Evolutionary conservation across 257 asterid species (phyloP).

Genomic region (Fraxinus quadrangulata): DNA sequence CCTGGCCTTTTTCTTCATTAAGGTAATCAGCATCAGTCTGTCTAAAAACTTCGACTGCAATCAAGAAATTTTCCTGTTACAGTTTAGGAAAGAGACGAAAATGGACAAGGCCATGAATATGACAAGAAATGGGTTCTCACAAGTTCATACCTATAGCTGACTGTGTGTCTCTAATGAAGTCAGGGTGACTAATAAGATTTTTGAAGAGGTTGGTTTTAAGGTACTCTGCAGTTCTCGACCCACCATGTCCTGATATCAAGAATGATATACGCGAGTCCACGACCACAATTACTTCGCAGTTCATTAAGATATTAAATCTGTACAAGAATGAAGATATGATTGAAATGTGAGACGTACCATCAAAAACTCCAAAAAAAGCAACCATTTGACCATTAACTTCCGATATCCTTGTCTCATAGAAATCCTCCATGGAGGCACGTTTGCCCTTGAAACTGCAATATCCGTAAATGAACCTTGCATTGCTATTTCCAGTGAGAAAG

Average conservation of each 20-base stretch:
- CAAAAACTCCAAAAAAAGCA: constrained; percentile 79
- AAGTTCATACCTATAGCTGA: constrained; percentile 65
- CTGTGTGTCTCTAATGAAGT: constrained; percentile 63
- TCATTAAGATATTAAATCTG: not conserved
- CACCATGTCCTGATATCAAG: constrained; percentile 71
- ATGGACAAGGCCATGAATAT: not conserved
- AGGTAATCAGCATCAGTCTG: constrained; percentile 75
- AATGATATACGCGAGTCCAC: not conserved
- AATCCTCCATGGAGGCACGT: constrained; percentile 83
- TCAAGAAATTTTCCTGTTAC: constrained; percentile 28
- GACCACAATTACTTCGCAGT: not conserved
- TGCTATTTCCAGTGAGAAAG: constrained; percentile 47
- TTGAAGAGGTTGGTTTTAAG: constrained; percentile 72
- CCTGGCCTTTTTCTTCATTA: constrained; percentile 61
- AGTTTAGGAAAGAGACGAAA: constrained; percentile 5
- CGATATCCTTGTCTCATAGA: constrained; percentile 61
- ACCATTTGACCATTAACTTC: constrained; percentile 81
- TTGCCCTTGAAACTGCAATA: constrained; percentile 78
- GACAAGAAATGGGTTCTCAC: not conserved
- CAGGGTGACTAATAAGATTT: constrained; percentile 69
- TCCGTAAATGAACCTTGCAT: constrained; percentile 66
- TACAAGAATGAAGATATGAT: not conserved
- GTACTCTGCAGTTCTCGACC: constrained; percentile 75
- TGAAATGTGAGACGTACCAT: constrained; percentile 39
- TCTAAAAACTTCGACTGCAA: constrained; percentile 67